Evolutionary conservation across 441 rosid species (phyloP).

Genomic region (Euphorbia corollata): DNA sequence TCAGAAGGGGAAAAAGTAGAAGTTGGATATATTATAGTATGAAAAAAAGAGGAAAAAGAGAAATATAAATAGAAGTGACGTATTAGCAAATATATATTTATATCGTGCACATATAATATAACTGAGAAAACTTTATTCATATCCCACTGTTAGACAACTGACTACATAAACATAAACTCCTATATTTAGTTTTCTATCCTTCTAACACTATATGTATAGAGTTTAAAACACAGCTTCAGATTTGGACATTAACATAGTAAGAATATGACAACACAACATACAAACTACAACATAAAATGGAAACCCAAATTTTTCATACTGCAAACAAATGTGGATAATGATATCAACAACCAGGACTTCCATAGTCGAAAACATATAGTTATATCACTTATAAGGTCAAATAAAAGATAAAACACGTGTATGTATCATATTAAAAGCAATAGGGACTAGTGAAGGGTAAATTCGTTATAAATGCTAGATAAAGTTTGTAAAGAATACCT

Average conservation of each 20-base stretch:
- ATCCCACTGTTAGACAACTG: not conserved
- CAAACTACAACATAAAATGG: not conserved
- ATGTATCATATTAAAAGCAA: not conserved
- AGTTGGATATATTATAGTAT: slow-evolving; percentile 5
- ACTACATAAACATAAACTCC: not conserved
- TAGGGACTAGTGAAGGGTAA: not conserved
- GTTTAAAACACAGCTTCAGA: not conserved
- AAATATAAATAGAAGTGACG: slow-evolving; percentile 4
- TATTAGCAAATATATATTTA: not conserved
- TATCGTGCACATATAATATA: not conserved
- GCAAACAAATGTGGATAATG: not conserved
- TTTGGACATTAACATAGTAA: not conserved
- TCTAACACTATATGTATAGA: not conserved
- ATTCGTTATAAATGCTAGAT: not conserved
- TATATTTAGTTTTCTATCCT: not conserved
- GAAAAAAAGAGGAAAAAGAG: not conserved
- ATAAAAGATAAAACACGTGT: not conserved
- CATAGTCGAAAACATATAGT: not conserved
- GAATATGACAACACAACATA: not conserved
- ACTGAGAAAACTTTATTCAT: not conserved
- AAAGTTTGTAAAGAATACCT: slow-evolving; percentile 35
- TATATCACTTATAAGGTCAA: not conserved
- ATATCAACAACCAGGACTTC: not conserved
- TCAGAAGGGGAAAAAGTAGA: slow-evolving; percentile 18
- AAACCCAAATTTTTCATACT: not conserved